Conservation (phyloP, 441 rosid species). For the Viola pubescens region DNA sequence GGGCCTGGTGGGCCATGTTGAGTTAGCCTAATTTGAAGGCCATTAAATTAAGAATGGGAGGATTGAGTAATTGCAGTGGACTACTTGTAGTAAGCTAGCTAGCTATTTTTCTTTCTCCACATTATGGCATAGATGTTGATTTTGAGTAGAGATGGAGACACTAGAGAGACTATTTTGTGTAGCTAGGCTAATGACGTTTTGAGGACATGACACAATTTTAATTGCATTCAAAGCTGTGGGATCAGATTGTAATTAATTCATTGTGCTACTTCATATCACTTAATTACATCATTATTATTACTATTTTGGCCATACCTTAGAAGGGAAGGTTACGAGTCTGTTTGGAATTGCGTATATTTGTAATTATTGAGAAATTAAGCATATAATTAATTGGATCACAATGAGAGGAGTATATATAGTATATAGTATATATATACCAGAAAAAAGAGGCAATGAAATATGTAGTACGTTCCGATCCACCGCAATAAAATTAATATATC, state of each 20-base stretch:
- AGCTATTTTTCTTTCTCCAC: constrained; percentile 2
- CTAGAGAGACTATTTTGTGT: no score
- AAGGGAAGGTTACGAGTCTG: no score
- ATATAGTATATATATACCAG: no score
- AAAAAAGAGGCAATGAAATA: no score
- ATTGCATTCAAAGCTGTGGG: constrained; percentile 32
- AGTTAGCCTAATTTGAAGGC: constrained; percentile 38
- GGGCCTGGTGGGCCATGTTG: constrained; percentile 19
- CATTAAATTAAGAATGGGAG: constrained; percentile 9
- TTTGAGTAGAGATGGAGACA: neutral
- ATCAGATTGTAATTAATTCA: constrained; percentile 11
- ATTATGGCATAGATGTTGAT: constrained; percentile 15
- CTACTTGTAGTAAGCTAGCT: constrained; percentile 6
- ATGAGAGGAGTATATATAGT: no score
- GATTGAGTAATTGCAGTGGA: constrained; percentile 23
- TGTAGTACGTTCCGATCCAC: no score
- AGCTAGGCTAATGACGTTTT: neutral
- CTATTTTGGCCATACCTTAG: no score
- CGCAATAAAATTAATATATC: no score
- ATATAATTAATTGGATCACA: no score
- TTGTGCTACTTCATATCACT: constrained; percentile 1
- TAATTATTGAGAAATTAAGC: no score
- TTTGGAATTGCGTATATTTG: no score
- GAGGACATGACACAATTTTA: constrained; percentile 2
- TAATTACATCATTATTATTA: neutral